Conservation (phyloP, 2,329 filamentous ascomycete species). For the Venturia aucupariae region DNA sequence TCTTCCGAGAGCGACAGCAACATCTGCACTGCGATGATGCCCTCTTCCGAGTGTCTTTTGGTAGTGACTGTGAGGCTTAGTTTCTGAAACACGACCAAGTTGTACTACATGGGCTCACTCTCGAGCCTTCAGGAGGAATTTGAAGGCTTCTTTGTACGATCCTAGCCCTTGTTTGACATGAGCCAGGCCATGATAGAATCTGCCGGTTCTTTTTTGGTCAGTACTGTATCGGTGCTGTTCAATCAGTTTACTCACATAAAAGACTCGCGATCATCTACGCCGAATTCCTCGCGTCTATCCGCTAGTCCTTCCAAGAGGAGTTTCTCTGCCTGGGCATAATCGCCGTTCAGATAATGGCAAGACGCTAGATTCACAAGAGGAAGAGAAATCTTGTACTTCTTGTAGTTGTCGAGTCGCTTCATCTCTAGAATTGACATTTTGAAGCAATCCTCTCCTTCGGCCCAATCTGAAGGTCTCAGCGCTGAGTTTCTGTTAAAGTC, state of each 20-base stretch:
- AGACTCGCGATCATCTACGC: conserved; percentile 16
- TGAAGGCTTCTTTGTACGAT: conserved; percentile 15
- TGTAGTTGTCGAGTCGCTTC: conserved; percentile 16
- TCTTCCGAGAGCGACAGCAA: conserved; percentile 9
- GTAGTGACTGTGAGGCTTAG: conserved; percentile 12
- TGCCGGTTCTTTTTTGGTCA: conserved; percentile 17
- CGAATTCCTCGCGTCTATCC: conserved; percentile 15
- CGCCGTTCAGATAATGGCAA: conserved; percentile 18
- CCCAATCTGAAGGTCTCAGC: conserved; percentile 9
- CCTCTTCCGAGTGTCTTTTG: conserved; percentile 14
- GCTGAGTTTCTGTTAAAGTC: not conserved
- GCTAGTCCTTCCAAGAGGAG: conserved; percentile 14
- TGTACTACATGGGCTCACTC: not conserved
- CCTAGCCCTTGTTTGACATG: conserved; percentile 18
- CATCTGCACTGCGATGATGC: conserved; percentile 16
- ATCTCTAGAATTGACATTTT: conserved; percentile 15
- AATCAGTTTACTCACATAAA: conserved; percentile 17
- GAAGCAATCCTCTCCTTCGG: conserved; percentile 18
- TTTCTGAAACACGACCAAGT: not conserved
- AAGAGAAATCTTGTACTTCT: conserved; percentile 15
- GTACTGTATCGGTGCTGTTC: not conserved
- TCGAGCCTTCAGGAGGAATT: conserved; percentile 13
- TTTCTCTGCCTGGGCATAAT: conserved; percentile 15
- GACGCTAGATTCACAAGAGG: conserved; percentile 19
- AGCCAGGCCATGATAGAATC: conserved; percentile 19